Percentiles rank a stretch among this genome's conserved stretches.
These are phyloP conservation scores for Gossypium armourianum DNA, from an alignment of 441 rosid species.

Conservation along the genomic window DNA sequence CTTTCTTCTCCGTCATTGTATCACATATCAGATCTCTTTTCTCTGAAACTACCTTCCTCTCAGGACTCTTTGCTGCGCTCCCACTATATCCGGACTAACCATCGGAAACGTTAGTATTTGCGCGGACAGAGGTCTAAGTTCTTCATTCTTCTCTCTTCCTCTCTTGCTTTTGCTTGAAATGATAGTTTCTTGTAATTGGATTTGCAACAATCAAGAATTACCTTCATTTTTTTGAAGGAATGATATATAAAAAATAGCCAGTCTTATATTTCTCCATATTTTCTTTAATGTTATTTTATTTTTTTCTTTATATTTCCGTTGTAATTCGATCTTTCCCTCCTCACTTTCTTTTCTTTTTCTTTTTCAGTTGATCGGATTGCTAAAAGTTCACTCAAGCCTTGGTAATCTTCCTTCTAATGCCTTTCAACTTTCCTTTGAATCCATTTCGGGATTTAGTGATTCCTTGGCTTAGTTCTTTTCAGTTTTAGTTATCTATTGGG, in stretches of 20 bases:
- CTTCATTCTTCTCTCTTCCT: neutral
- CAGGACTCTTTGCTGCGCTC: neutral
- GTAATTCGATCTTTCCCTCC: neutral
- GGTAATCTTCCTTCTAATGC: neutral
- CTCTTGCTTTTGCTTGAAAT: neutral
- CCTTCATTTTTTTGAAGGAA: neutral
- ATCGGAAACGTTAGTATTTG: neutral
- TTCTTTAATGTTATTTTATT: neutral
- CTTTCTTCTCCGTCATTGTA: neutral
- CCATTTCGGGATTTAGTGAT: neutral
- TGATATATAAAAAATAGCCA: neutral
- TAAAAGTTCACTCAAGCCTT: neutral
- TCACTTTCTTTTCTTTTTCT: neutral
- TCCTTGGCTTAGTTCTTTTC: neutral
- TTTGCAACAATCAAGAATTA: neutral
- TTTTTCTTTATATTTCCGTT: neutral
- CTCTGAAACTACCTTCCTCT: neutral
- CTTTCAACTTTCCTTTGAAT: neutral
- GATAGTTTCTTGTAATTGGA: neutral
- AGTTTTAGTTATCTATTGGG: neutral
- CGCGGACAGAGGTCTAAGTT: neutral
- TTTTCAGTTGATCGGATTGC: neutral
- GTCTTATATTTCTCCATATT: neutral
- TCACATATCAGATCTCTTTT: neutral
- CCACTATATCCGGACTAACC: neutral